These are phyloP conservation scores for Phytophthora hybrid DNA, from an alignment of 352 stramenopile genomes.

Conservation along the genomic window DNA sequence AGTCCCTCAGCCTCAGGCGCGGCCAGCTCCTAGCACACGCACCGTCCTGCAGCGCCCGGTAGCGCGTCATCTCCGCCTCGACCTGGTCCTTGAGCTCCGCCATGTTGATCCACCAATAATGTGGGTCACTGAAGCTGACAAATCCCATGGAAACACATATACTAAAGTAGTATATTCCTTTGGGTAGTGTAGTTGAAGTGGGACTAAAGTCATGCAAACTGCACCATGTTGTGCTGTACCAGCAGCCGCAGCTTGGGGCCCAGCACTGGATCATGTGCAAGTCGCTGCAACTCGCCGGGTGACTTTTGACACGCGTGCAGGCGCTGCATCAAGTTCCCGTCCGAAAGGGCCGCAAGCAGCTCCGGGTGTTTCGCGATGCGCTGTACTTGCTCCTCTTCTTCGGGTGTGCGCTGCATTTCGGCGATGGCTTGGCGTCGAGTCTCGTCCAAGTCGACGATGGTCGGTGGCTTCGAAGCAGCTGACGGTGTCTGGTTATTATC, in stretches of 20 bases:
- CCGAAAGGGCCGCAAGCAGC: slow-evolving; percentile 67
- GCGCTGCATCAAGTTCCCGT: slow-evolving; percentile 63
- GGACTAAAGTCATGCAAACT: slow-evolving; percentile 36
- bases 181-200: slow-evolving; percentile 6
- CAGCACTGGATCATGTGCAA: slow-evolving; percentile 52
- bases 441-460: slow-evolving; percentile 73
- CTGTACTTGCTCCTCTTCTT: slow-evolving; percentile 79
- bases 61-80: slow-evolving; percentile 91
- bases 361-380: slow-evolving; percentile 70
- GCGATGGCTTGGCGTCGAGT: slow-evolving; percentile 61
- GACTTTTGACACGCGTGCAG: slow-evolving; percentile 55
- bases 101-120: slow-evolving; percentile 31
- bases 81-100: slow-evolving; percentile 74
- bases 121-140: background rate
- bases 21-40: slow-evolving; percentile 13
- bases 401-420: slow-evolving; percentile 59
- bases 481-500: background rate
- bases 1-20: background rate
- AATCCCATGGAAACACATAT: too few relatives aligned
- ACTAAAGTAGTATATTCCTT: background rate
- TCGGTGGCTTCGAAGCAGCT: slow-evolving; percentile 16
- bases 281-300: slow-evolving; percentile 47
- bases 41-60: slow-evolving; percentile 93
- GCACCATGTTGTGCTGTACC: slow-evolving; percentile 63
- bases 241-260: slow-evolving; percentile 68